phyloP scores from a whole-genome alignment of 805 yeast species.

The Cyberlindnera amylophila region DNA sequence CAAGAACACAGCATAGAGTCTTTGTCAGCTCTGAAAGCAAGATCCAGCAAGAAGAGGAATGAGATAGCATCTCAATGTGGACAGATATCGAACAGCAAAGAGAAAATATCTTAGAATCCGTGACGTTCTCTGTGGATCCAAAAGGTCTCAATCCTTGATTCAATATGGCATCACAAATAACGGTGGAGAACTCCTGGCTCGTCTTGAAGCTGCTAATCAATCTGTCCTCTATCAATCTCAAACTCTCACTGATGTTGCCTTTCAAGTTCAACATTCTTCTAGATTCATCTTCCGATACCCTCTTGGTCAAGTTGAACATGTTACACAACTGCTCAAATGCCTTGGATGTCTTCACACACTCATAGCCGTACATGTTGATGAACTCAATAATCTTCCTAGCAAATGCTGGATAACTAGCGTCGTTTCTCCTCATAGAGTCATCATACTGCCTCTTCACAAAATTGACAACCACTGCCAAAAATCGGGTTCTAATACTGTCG shows the following conservation, averaged over 20 bases:
- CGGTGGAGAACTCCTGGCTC: slow-evolving; percentile 7
- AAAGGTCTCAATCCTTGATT: slow-evolving; percentile 7
- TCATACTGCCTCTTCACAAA: slow-evolving; percentile 16
- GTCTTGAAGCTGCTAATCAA: slow-evolving; percentile 12
- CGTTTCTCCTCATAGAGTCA: slow-evolving; percentile 1
- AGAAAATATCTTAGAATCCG: slow-evolving; percentile 20
- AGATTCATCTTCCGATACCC: slow-evolving; percentile 9
- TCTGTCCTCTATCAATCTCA: slow-evolving; percentile 15
- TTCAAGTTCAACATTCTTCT: slow-evolving; percentile 10
- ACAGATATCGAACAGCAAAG: slow-evolving; percentile 20
- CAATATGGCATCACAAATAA: slow-evolving; percentile 7
- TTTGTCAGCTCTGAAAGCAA: slow-evolving; percentile 14
- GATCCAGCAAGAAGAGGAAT: slow-evolving; percentile 20
- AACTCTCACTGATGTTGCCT: slow-evolving; percentile 16
- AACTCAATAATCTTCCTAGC: slow-evolving; percentile 18
- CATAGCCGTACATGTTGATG: slow-evolving; percentile 16
- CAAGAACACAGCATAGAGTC: slow-evolving; percentile 8
- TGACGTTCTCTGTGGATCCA: slow-evolving; percentile 5
- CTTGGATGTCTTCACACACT: slow-evolving; percentile 12
- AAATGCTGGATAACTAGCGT: slow-evolving; percentile 10
- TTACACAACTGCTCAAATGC: slow-evolving; percentile 16
- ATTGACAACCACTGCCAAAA: slow-evolving; percentile 16
- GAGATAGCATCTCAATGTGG: slow-evolving; percentile 14
- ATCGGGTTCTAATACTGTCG: slow-evolving; percentile 9
- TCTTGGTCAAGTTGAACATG: slow-evolving; percentile 8